These are phyloP conservation scores for Eleusine coracana DNA, from an alignment of 176 grass and related monocot genomes.

Conservation along the genomic window DNA sequence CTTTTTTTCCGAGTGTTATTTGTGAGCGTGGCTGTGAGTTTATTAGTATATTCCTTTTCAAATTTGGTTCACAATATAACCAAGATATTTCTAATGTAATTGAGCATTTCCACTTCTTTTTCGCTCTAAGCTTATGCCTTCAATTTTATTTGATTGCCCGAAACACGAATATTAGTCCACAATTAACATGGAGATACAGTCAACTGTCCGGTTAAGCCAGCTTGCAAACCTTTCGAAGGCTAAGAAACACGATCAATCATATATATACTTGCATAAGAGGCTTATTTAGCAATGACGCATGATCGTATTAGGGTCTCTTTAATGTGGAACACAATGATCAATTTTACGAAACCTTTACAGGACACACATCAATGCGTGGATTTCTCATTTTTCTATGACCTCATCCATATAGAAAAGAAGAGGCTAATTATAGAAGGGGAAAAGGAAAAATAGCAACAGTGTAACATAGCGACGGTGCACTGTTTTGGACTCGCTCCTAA, in stretches of 20 bases:
- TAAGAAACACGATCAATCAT: neutral
- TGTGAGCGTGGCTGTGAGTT: no score
- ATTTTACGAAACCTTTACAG: neutral
- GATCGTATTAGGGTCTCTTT: neutral
- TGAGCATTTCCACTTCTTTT: no score
- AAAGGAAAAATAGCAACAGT: neutral
- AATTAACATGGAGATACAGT: neutral
- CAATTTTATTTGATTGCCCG: neutral
- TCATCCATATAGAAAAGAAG: neutral
- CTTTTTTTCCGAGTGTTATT: no score
- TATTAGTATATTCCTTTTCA: no score
- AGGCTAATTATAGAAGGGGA: neutral
- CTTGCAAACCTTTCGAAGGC: no score
- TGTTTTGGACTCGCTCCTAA: slow-evolving; percentile 6
- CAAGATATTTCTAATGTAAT: no score
- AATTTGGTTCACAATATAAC: no score
- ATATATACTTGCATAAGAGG: neutral
- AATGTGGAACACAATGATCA: neutral
- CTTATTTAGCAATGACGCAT: neutral
- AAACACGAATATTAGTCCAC: no score
- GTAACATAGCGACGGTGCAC: neutral
- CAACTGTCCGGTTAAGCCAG: neutral
- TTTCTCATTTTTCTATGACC: neutral
- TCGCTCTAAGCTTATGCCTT: neutral
- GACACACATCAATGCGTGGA: neutral